Base-by-base conservation (phyloP, 345 rosid species). In the Limnanthes douglasii region DNA sequence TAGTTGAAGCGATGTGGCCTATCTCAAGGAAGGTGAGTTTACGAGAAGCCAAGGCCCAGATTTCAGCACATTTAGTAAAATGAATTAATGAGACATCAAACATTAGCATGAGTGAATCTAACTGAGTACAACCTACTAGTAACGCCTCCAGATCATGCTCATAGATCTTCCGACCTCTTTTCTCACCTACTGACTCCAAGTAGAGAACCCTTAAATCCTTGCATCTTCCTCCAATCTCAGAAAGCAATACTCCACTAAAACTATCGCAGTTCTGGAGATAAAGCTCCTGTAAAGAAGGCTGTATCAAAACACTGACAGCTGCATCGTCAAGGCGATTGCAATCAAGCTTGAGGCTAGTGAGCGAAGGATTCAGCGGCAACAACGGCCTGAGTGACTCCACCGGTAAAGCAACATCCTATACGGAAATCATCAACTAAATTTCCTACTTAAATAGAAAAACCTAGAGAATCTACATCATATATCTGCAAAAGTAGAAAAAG, bases 171-270 rank as follows among this genome's bases (percentile, higher is more conserved):
- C 79, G 65, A 34, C 93, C 88, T 51, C 85, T 57, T 55, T 75
- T 78, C 47, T 82, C 95, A 8, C 85, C 88, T 24, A 79, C 83
- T 2, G 97, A 79, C 43, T 85, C 93, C 71, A 88, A 58, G 70
- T 58, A 70, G 29, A 88, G 66, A 18, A 65, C 64, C 97, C 90
- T 78, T 18, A 83, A 45, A 42, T 76, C 68, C 30, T 57, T 55
- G 65, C 97, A 83, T 14, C 59, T 65, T 11, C 55, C 58, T 18
- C 90, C 97, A 5, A 88, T 88, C 50, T 66, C 78, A 10, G 78
- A 79, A 21, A 88, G 78, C 46, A 88, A 57, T 40, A 61, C 82
- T 0, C 97, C 93, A 4, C 67, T 73, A 43, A 88, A 83, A 61
- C 76, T 73, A 0, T 63, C 43, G 11, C 97, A 88, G 34, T 79